These are phyloP conservation scores for Metarhizium album DNA, from an alignment of 2,329 filamentous ascomycete genomes.

Conservation along the genomic window DNA sequence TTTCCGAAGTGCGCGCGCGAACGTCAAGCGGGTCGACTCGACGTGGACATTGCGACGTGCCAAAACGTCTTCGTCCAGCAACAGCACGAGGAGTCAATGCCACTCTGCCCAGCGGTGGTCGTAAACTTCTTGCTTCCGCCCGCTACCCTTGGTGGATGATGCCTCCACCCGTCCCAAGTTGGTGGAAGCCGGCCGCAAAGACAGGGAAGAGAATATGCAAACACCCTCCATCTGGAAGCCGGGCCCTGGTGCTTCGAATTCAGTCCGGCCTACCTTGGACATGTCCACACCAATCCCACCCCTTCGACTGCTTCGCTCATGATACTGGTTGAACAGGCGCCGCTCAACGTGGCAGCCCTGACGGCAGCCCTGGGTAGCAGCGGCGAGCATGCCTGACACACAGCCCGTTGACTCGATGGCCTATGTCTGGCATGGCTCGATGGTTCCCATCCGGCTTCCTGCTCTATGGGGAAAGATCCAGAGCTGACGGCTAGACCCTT, in stretches of 20 bases:
- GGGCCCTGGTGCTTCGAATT: too few species aligned
- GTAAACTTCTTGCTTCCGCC: too few species aligned
- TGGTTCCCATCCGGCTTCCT: neutral
- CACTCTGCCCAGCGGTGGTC: neutral
- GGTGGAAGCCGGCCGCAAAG: neutral
- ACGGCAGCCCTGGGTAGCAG: neutral
- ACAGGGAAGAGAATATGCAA: too few species aligned
- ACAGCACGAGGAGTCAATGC: neutral
- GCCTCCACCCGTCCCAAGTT: neutral
- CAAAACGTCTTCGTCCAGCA: neutral
- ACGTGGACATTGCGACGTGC: neutral
- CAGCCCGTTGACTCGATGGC: neutral
- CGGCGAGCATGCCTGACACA: neutral
- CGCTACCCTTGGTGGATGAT: too few species aligned
- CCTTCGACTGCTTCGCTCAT: neutral
- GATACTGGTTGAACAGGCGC: constrained; percentile 4
- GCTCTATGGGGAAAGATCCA: neutral
- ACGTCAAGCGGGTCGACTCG: neutral
- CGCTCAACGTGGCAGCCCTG: constrained; percentile 3
- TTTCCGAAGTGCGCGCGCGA: neutral
- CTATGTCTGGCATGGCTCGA: too few species aligned
- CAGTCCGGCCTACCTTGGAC: too few species aligned
- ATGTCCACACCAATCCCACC: too few species aligned
- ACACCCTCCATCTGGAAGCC: too few species aligned
- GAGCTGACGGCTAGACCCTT: constrained; percentile 1